Evolutionary conservation across 495 filamentous ascomycete genomes (phyloP).

Genomic region (Aspergillus campestris): DNA sequence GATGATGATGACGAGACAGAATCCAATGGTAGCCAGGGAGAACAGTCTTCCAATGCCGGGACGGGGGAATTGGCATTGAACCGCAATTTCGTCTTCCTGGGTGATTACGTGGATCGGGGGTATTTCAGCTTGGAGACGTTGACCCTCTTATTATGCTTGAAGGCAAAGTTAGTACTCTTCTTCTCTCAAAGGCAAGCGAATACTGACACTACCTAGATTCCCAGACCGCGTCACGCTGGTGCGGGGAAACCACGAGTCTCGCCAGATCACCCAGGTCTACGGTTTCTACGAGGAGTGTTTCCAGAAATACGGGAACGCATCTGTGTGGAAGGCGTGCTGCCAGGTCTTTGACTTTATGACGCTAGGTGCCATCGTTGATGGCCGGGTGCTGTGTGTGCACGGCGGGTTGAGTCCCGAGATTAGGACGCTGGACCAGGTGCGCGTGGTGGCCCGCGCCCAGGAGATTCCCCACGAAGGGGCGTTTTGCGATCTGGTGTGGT

Average conservation of each 20-base stretch:
- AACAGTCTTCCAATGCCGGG: constrained; percentile 31
- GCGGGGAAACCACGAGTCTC: constrained; percentile 94
- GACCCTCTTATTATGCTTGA: constrained; percentile 89
- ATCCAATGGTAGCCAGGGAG: constrained; percentile 14
- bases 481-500: constrained; percentile 98
- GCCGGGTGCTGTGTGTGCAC: constrained; percentile 93
- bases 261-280: constrained; percentile 97
- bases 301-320: constrained; percentile 95
- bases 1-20: constrained; percentile 32
- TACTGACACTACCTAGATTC: constrained; percentile 51
- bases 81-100: constrained; percentile 90
- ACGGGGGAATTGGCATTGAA: constrained; percentile 39
- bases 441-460: constrained; percentile 93
- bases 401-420: constrained; percentile 96
- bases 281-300: constrained; percentile 99
- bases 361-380: constrained; percentile 92
- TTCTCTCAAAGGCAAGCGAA: background rate
- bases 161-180: constrained; percentile 67
- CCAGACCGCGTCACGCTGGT: constrained; percentile 92
- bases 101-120: constrained; percentile 94
- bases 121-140: constrained; percentile 98
- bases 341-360: constrained; percentile 98
- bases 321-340: constrained; percentile 98
- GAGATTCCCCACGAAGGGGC: constrained; percentile 98
- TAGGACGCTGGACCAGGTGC: constrained; percentile 88